Evolutionary conservation across 2,329 filamentous ascomycete species (phyloP), one percentile per base, ranked within the genome.

Genomic region (Epichloe typhina): DNA sequence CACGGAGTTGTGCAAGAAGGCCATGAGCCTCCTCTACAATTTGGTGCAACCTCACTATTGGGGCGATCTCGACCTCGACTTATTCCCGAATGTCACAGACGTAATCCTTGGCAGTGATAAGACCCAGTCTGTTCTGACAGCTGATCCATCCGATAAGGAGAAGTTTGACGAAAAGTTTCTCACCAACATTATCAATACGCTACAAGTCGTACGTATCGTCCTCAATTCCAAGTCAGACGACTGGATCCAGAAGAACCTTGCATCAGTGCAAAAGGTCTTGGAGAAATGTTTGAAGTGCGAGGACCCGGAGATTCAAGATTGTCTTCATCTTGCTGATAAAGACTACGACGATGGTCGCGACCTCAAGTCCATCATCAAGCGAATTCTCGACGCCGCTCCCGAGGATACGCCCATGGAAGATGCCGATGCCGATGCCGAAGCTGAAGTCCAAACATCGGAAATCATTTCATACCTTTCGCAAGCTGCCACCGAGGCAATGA

Each of bases 281-380:
- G 90, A 96, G 55, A 96, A 95, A 69, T 82, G 86, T 12, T 70
- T 98, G 50, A 88, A 86, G 59, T 91, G 84, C 3, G 91, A 97
- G 57, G 86, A 90, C 56, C 80, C 88, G 0, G 93, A 98, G 62
- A 82, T 98, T 8, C 94, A 98, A 60, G 91, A 97, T 61, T 95
- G 87, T 61, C 71, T 97, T 35, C 88, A 97, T 66, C 75, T 83
- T 26, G 72, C 81, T 3, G 83, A 89, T 56, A 79, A 83, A 55
- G 78, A 82, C 36, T 78, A 77, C 55, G 84, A 88, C 50, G 81
- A 87, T 44, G 80, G 77, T 17, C 81, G 82, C 6, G 79, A 83
- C 53, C 71, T 95, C 46, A 82, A 83, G 57, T 83, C 93, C 2
- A 83, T 86, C 8, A 70, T 96, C 56, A 82, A 85, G 63, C 81